These are phyloP conservation scores for Acanthamoeba royreba DNA, from an alignment of 208 protist genomes.

Conservation along the genomic window DNA sequence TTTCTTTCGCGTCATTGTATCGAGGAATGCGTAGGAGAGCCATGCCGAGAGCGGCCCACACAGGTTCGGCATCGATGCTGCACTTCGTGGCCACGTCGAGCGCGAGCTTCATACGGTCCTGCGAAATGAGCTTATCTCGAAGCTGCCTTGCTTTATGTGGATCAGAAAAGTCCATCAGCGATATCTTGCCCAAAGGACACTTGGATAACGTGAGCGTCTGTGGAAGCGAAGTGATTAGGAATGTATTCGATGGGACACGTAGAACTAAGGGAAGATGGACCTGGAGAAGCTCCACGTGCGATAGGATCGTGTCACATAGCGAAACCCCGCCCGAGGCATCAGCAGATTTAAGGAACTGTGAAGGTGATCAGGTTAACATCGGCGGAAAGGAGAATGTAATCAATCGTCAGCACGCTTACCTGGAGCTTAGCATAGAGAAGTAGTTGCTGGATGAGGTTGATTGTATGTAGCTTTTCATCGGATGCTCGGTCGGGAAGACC, in stretches of 20 bases:
- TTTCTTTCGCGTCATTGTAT: constrained; percentile 69
- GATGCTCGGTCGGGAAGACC: neutral
- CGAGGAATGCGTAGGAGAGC: constrained; percentile 51
- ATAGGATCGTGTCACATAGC: constrained; percentile 57
- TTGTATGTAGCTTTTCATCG: constrained; percentile 53
- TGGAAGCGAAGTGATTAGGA: neutral
- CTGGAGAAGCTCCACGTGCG: constrained; percentile 60
- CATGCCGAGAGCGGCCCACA: constrained; percentile 70
- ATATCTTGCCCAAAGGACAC: constrained; percentile 5
- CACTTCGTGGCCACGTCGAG: constrained; percentile 74
- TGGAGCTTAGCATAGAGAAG: constrained; percentile 62
- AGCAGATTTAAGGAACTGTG: neutral
- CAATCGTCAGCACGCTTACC: neutral
- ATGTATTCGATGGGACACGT: neutral
- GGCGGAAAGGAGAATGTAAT: neutral
- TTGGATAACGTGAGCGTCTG: neutral
- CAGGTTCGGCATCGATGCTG: constrained; percentile 63
- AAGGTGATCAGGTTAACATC: neutral
- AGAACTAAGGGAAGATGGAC: neutral
- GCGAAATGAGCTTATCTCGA: constrained; percentile 62
- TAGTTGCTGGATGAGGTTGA: constrained; percentile 65
- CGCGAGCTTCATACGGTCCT: constrained; percentile 64
- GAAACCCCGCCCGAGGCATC: constrained; percentile 34
- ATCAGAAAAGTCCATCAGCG: constrained; percentile 22
- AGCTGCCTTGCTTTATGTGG: constrained; percentile 48